Evolutionary conservation across 2,329 filamentous ascomycete species (phyloP), one percentile per base, ranked within the genome.

Genomic region (Diaporthe sp.): DNA sequence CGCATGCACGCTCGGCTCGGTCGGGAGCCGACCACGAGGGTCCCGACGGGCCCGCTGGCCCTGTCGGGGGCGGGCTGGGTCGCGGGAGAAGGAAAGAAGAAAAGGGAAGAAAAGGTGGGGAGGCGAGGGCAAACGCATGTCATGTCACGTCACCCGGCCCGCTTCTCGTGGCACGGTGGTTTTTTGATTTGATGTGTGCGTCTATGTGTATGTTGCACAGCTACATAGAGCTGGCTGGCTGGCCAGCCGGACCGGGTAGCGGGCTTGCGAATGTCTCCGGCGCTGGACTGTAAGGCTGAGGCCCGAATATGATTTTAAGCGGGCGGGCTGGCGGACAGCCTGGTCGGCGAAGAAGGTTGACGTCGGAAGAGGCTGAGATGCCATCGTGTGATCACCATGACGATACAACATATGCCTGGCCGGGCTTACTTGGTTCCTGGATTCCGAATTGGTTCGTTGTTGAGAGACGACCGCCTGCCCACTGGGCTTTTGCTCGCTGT

Each of bases 121-220:
- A 31, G 31, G 58, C 6, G 39, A 12, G 37, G 31, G 42, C n/a
- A 42, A 70, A 70, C 49, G 65, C n/a, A 70, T 70, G 65, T 55
- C 34, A 70, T 70, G 65, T 70, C 65, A 70, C 65, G 65, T 68
- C 65, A 70, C 65, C 34, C 37, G 49, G 47, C 65, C 65, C 65
- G 49, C 65, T 70, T 53, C 22, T 39, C 65, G 65, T 53, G 65
- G 65, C 65, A 65, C 49, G n/a, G 49, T 68, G 65, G 47, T 34
- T 53, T 53, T 42, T 49, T 53, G 31, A 4, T 20, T 22, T 37
- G 15, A 10, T 2, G 28, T 15, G 28, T 37, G 28, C 37, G 42
- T 65, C 4, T 8, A 6, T 25, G 47, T 53, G 31, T 53, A 34
- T 39, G 63, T 68, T 28, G 47, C 31, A 53, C 47, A 13, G 31